phyloP scores from a whole-genome alignment of 352 stramenopile genomes.

The Globisporangium ultimum region DNA sequence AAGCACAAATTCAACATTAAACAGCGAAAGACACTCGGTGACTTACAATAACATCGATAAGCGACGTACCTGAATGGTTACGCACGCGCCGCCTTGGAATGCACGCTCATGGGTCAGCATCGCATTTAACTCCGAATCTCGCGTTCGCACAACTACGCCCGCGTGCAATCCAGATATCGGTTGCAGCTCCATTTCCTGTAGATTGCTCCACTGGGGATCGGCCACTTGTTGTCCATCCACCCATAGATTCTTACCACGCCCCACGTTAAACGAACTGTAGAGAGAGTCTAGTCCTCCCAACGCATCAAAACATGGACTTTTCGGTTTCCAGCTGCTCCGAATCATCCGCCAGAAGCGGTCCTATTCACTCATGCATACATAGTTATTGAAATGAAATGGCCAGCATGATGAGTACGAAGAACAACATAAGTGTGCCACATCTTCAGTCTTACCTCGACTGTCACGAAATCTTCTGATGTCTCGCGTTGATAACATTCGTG shows the following conservation, averaged over 20 bases:
- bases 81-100: slow-evolving; percentile 33
- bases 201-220: slow-evolving; percentile 23
- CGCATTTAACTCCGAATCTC: slow-evolving; percentile 23
- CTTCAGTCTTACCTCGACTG: slow-evolving; percentile 14
- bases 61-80: slow-evolving; percentile 25
- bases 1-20: slow-evolving; percentile 1
- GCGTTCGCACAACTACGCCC: slow-evolving; percentile 20
- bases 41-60: background rate
- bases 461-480: slow-evolving; percentile 19
- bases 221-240: slow-evolving; percentile 18
- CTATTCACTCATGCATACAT: background rate
- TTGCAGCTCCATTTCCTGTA: slow-evolving; percentile 33
- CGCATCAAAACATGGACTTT: slow-evolving; percentile 31
- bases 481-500: slow-evolving; percentile 35
- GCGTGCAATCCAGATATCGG: slow-evolving; percentile 23
- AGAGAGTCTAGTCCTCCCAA: slow-evolving; percentile 31
- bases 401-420: too few species aligned
- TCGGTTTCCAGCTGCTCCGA: slow-evolving; percentile 28
- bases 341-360: slow-evolving; percentile 30
- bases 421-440: too few species aligned
- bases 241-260: slow-evolving; percentile 25
- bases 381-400: too few species aligned
- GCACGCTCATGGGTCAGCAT: slow-evolving; percentile 24
- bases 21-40: background rate
- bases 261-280: slow-evolving; percentile 36